These are phyloP conservation scores for Filosporella fistucella DNA, from an alignment of 495 filamentous ascomycete species.

Conservation along the genomic window DNA sequence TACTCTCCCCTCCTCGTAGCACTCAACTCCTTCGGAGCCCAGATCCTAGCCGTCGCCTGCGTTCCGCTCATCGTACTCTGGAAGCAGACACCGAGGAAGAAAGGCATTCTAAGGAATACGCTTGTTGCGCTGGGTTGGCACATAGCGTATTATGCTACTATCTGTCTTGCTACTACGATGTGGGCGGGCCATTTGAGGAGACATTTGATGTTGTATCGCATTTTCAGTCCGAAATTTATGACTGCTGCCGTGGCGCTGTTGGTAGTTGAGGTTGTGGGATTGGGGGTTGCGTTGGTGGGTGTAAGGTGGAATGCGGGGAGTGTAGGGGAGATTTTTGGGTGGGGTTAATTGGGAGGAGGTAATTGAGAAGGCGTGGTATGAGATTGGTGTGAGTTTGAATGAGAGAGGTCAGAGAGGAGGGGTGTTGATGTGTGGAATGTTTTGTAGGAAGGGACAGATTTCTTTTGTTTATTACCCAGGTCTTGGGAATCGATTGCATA, in stretches of 20 bases:
- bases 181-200: constrained; percentile 75
- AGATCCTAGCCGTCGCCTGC: constrained; percentile 73
- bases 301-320: constrained; percentile 69
- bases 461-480: no score
- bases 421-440: no score
- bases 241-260: constrained; percentile 67
- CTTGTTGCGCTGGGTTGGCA: constrained; percentile 67
- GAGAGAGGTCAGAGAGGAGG: no score
- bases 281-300: constrained; percentile 63
- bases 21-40: constrained; percentile 84
- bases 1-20: constrained; percentile 79
- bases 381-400: neutral
- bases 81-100: constrained; percentile 62
- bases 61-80: constrained; percentile 82
- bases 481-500: no score
- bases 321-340: constrained; percentile 87
- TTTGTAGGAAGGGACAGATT: no score
- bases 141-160: constrained; percentile 72
- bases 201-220: constrained; percentile 96
- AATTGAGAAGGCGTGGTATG: neutral
- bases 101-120: constrained; percentile 61
- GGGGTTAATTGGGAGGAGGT: constrained; percentile 32
- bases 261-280: constrained; percentile 70
- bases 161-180: constrained; percentile 77
- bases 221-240: constrained; percentile 90